phyloP scores from a whole-genome alignment of 1,284 basidiomycete genomes.

The Mycosarcoma mackinlayi region DNA sequence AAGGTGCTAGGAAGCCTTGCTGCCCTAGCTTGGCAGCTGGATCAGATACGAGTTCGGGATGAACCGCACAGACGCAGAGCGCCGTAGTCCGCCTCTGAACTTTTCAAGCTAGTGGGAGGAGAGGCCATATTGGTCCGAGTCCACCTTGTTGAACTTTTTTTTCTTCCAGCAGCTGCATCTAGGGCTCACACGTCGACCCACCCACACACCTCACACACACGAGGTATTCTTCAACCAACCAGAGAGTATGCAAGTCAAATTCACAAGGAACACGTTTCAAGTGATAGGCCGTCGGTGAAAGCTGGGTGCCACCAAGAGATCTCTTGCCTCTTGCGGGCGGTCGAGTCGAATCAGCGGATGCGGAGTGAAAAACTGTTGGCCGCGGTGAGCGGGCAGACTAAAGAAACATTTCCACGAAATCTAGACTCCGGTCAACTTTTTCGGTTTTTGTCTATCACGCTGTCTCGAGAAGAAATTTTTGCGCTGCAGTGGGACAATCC shows the following conservation, averaged over 20 bases:
- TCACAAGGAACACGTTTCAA: constrained; percentile 32
- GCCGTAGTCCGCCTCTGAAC: background rate
- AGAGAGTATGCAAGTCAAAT: constrained; percentile 14
- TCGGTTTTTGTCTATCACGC: constrained; percentile 2
- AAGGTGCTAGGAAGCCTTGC: background rate
- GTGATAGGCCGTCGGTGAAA: constrained; percentile 6
- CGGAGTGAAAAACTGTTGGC: constrained; percentile 2
- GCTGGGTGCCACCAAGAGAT: constrained; percentile 2
- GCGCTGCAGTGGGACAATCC: background rate
- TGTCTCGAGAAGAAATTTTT: background rate
- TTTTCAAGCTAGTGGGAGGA: background rate
- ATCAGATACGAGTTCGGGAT: background rate
- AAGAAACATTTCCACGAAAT: constrained; percentile 8
- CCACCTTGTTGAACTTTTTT: too few species aligned
- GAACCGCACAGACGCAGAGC: background rate
- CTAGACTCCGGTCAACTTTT: constrained; percentile 12
- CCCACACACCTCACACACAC: too few species aligned
- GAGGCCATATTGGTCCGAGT: background rate
- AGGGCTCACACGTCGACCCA: background rate
- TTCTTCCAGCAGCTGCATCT: background rate
- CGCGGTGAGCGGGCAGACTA: background rate
- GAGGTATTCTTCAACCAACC: constrained; percentile 17
- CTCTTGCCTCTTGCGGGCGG: background rate
- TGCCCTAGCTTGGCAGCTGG: background rate
- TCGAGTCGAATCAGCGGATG: constrained; percentile 11